Evolutionary conservation across 2,329 filamentous ascomycete species (phyloP), one percentile per base, ranked within the genome.

Genomic region (Xylaria sp.): DNA sequence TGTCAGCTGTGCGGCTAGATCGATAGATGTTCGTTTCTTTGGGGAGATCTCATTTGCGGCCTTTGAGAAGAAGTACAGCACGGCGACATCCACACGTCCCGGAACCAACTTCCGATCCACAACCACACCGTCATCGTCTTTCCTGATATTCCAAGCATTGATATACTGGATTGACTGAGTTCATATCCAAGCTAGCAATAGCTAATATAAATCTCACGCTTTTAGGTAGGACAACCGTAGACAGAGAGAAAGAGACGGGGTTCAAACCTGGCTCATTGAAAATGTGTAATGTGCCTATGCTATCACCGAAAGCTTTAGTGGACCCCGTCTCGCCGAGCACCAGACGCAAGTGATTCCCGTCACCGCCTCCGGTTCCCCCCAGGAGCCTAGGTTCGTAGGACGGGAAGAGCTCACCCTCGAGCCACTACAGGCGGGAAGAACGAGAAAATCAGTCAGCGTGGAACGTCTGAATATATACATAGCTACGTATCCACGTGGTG

Each of bases 191-290:
- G 59, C 24, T 4, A 11, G 14, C 36, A 30, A 36, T 36, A 12
- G 34, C 11, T 6, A 12, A 36, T 51, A n/a, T 14, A 30, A 51
- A 50, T 34, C 19, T 17, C 34, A 14, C 19, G 39, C 9, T 27
- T 27, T 27, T 27, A 27, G 24, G 24, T 27, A 27, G 24, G 24
- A 4, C 24, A 27, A 61, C 45, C 17, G 24, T n/a, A 36, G 9
- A 32, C 8, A 19, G 45, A 42, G 45, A 58, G n/a, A 45, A 11
- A 19, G 7, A 51, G 12, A 3, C 7, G 48, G 19, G 47, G 4
- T 4, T 4, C 61, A 30, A 34, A 68, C 66, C 66, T 65, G 57
- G 61, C 8, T 68, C 66, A 1, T 61, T 57, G 30, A 68, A 68
- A 2, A 68, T n/a, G 14, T 12, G 2, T 19, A 68, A 34, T 4